phyloP scores from a whole-genome alignment of 805 yeast species.

The Cyberlindnera maclurae region DNA sequence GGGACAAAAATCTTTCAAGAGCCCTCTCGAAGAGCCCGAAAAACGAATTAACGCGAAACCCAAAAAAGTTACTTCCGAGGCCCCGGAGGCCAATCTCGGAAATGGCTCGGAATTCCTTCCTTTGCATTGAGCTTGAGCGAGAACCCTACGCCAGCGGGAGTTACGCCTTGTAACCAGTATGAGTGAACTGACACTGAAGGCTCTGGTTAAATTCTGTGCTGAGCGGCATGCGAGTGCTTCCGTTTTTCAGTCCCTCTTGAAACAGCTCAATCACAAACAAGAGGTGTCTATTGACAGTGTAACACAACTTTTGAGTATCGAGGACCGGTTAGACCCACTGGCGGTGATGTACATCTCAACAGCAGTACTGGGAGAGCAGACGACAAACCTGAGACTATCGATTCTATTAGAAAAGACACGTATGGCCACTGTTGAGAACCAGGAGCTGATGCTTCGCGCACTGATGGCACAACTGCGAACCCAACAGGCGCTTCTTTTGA shows the following conservation, averaged over 20 bases:
- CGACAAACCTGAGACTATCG: constrained; percentile 7
- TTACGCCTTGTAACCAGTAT: not conserved
- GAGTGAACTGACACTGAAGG: constrained; percentile 3
- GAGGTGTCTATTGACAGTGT: constrained; percentile 13
- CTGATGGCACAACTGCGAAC: constrained; percentile 11
- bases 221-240: constrained; percentile 10
- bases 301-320: constrained; percentile 4
- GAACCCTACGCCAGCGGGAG: too few species aligned
- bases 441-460: constrained; percentile 13
- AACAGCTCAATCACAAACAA: constrained; percentile 20
- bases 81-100: too few species aligned
- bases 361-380: constrained; percentile 9
- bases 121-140: too few species aligned
- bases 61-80: too few species aligned
- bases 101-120: too few species aligned
- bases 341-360: constrained; percentile 12
- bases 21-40: too few species aligned
- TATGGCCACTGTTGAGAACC: constrained; percentile 12
- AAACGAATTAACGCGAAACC: too few species aligned
- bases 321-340: constrained; percentile 16
- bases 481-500: constrained; percentile 7
- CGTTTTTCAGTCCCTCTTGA: constrained; percentile 15
- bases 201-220: constrained; percentile 15
- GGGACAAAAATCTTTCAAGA: too few species aligned
- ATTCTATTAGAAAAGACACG: constrained; percentile 8